phyloP scores from a whole-genome alignment of 495 filamentous ascomycete genomes.

The Trichoderma reesei region DNA sequence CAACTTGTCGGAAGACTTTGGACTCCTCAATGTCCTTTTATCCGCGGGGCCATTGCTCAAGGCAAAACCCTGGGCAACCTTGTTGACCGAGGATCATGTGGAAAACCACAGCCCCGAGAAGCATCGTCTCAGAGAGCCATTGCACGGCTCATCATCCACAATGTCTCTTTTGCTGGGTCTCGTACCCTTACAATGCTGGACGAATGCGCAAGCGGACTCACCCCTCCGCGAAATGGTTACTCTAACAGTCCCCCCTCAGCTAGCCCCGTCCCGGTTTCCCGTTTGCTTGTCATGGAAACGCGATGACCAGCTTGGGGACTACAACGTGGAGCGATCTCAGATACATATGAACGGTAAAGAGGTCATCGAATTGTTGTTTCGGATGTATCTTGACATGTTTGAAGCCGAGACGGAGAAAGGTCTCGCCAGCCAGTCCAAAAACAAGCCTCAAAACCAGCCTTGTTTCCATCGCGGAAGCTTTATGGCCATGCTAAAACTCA shows the following conservation, averaged over 20 bases:
- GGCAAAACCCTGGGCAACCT: slow-evolving; percentile 25
- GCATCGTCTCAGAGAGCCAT: slow-evolving; percentile 21
- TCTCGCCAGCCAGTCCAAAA: neutral
- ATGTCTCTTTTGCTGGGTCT: slow-evolving; percentile 40
- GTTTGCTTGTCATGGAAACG: slow-evolving; percentile 21
- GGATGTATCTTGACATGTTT: slow-evolving; percentile 22
- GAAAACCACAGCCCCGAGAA: slow-evolving; percentile 12
- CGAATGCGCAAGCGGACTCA: slow-evolving; percentile 31
- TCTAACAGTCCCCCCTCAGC: slow-evolving; percentile 1
- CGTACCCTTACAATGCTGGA: slow-evolving; percentile 39
- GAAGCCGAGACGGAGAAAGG: neutral
- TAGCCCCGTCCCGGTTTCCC: slow-evolving; percentile 10
- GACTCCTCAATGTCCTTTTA: slow-evolving; percentile 38
- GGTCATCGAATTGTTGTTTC: slow-evolving; percentile 12
- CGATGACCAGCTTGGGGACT: slow-evolving; percentile 16
- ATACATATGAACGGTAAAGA: slow-evolving; percentile 12
- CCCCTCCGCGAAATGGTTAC: slow-evolving; percentile 19
- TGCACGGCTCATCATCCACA: slow-evolving; percentile 36
- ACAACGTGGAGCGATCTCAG: slow-evolving; percentile 2
- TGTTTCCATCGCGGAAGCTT: slow-evolving; percentile 34
- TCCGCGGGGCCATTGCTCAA: slow-evolving; percentile 38
- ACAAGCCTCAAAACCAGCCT: neutral
- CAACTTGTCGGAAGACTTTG: slow-evolving; percentile 40
- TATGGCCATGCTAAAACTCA: slow-evolving; percentile 20
- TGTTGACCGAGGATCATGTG: slow-evolving; percentile 37